These are phyloP conservation scores for Pseudogymnoascus sp. DNA, from an alignment of 2,329 filamentous ascomycete genomes.

Conservation along the genomic window DNA sequence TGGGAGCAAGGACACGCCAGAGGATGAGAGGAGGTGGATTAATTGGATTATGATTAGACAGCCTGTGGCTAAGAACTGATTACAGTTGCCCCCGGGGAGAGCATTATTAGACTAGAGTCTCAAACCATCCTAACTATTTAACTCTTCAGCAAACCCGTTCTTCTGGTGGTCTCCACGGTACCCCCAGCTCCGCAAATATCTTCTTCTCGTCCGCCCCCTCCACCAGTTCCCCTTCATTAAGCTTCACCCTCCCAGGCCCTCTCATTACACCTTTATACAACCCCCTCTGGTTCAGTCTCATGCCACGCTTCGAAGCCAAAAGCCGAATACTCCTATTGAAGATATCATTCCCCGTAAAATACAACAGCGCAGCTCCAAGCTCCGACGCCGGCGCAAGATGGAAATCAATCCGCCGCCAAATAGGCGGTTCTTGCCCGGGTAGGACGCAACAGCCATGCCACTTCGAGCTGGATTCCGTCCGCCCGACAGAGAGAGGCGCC, in stretches of 20 bases:
- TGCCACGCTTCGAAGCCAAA: constrained; percentile 69
- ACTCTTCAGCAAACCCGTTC: constrained; percentile 60
- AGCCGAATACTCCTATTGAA: constrained; percentile 84
- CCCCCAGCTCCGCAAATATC: constrained; percentile 75
- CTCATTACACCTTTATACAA: constrained; percentile 65
- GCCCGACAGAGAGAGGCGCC: constrained; percentile 53
- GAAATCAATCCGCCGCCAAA: constrained; percentile 79
- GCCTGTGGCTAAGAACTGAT: constrained; percentile 12
- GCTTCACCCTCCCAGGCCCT: constrained; percentile 46
- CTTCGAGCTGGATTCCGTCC: constrained; percentile 53
- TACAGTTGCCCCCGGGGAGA: background rate
- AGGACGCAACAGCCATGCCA: constrained; percentile 83
- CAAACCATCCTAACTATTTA: background rate
- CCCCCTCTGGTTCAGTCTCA: constrained; percentile 78
- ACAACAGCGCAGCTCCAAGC: constrained; percentile 78
- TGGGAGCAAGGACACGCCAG: constrained; percentile 22
- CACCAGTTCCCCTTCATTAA: constrained; percentile 60
- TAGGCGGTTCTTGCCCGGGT: constrained; percentile 38
- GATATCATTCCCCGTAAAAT: constrained; percentile 92
- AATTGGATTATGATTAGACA: constrained; percentile 26
- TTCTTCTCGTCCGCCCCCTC: constrained; percentile 67
- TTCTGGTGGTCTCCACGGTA: constrained; percentile 74
- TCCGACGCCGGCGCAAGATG: constrained; percentile 73
- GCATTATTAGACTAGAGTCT: background rate
- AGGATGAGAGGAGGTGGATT: constrained; percentile 15